A percentile compares a stretch with the other conserved stretches of the same genome.
phyloP scores from a whole-genome alignment of 176 grass and related monocot species.

The Musa itinerans region DNA sequence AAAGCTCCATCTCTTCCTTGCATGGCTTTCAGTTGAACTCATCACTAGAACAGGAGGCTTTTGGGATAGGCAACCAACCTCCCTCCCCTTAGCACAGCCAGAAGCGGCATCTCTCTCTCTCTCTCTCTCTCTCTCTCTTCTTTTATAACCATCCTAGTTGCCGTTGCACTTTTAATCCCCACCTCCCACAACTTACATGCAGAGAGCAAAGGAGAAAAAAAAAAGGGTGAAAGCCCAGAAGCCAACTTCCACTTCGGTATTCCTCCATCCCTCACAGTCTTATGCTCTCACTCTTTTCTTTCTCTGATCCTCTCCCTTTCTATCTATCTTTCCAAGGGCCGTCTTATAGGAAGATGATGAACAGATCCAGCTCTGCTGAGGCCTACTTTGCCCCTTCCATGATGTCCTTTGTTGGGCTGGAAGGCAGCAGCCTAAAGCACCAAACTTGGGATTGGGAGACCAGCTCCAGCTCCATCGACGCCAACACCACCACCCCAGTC shows the following conservation, averaged over 20 bases:
- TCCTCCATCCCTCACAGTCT: too few relatives aligned
- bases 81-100: not conserved
- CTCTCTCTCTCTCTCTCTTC: not conserved
- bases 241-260: too few relatives aligned
- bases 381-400: constrained; percentile 10
- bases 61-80: not conserved
- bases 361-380: constrained; percentile 3
- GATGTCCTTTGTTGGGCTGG: constrained; percentile 14
- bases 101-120: not conserved
- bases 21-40: too few relatives aligned
- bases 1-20: too few relatives aligned
- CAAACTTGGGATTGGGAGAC: constrained; percentile 8
- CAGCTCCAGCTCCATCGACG: constrained; percentile 2
- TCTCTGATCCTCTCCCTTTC: not conserved
- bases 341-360: constrained; percentile 17
- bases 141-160: not conserved
- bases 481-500: constrained; percentile 16
- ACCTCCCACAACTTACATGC: not conserved
- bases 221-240: not conserved
- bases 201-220: not conserved
- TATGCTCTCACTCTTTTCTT: not conserved
- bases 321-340: not conserved
- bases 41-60: too few relatives aligned
- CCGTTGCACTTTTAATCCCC: not conserved
- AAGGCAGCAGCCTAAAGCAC: not conserved